Evolutionary conservation across 176 grass and related monocot species (phyloP), one percentile per base, ranked within the genome.

Genomic region (Oryza longistaminata): DNA sequence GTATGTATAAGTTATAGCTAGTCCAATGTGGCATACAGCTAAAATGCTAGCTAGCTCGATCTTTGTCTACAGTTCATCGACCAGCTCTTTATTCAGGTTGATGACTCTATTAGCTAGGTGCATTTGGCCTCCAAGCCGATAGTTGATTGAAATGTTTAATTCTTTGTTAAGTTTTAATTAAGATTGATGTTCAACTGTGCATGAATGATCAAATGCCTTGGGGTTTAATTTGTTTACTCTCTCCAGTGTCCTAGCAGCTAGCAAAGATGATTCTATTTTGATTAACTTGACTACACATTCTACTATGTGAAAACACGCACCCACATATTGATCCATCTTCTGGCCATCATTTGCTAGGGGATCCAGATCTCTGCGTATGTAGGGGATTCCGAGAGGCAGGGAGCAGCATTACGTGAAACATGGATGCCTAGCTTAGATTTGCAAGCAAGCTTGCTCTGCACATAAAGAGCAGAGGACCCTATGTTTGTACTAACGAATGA

Each of bases 351-450:
- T n/a, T 22, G 50, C 29, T 16, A 21, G 21, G 52, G 19, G 52
- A 35, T 26, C 1, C 11, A 60, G 65, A 78, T 79, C 9, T 21
- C 16, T 31, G 17, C 34, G 24, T 10, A 34, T 58, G 27, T 17
- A 16, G n/a, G 68, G 58, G 49, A 17, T 67, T 86, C 60, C 33
- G 15, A 68, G 70, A 52, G 16, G 45, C 26, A 15, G 34, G 55
- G 39, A 72, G 58, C 84, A 86, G 40, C 27, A 22, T 7, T 73
- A 73, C 68, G 55, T 46, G 84, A 86, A 72, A 73, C 76, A 73
- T 45, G 55, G 55, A 15, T 21, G 16, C 35, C 13, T 31, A 37
- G 62, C 62, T 52, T 34, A 27, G 12, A 29, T 39, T 71, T 46
- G 71, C 13, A 66, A 24, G 34, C 34, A 25, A 7, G 21, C 49